Evolutionary conservation across 805 yeast genomes (phyloP), one percentile per base, ranked within the genome.

Genomic region (Suhomyces canberraensis): DNA sequence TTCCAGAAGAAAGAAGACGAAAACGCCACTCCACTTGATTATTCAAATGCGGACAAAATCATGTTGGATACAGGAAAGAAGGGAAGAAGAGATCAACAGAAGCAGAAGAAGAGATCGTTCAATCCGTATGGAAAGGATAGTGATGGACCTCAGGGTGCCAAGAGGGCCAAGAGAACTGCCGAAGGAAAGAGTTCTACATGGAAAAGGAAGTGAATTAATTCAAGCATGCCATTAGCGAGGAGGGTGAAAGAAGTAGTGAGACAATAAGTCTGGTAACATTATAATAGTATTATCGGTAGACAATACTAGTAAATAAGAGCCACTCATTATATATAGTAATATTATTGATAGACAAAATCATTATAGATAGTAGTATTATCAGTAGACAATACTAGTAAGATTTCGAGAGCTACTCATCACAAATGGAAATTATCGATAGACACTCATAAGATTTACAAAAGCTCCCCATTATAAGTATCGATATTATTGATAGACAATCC

Each of bases 111-210:
- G 47, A 59, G 64, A 36, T 51, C 71, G 7, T 82, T 76, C 44
- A 82, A 82, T 58, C 88, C 89, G 3, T 82, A 79, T 45, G 55
- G 70, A 4, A 66, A 64, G 30, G 64, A 60, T 4, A 59, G 67
- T 18, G 69, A 68, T 13, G 84, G 79, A 1, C 83, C 83, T 7
- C 61, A 60, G 45, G 70, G 73, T n/a, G 72, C 75, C 6, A 79
- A 75, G 58, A 75, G 66, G 35, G 46, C 41, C 54, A 73, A 54
- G 53, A 60, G 50, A 11, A 52, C 41, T 16, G 59, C 55, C 8
- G 30, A 44, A 19, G 73, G 74, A n/a, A 67, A 61, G 40, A 53
- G 69, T 2, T 44, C 66, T 2, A 64, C 73, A 0, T 69, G 63
- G 37, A 44, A 37, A 21, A 45, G 40, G 29, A 52, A 31, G 21